Evolutionary conservation across 2,329 filamentous ascomycete genomes (phyloP).

Genomic region (Lasiodiplodia sp.): DNA sequence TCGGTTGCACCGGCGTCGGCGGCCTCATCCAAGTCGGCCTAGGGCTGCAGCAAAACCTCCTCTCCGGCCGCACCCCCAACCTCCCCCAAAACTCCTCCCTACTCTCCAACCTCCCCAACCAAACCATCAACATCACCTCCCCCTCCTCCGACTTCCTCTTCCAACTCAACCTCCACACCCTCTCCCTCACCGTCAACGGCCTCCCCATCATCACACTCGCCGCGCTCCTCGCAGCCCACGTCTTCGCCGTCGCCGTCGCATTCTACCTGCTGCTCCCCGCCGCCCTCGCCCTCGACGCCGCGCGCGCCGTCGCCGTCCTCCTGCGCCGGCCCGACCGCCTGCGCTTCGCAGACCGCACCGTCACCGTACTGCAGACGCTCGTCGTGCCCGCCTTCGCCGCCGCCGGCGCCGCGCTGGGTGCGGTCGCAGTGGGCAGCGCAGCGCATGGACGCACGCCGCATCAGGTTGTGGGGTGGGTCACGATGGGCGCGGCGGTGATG

Average conservation of each 20-base stretch:
- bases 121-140: neutral
- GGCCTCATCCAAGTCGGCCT: constrained; percentile 14
- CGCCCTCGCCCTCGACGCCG: constrained; percentile 5
- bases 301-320: neutral
- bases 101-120: neutral
- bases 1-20: constrained; percentile 24
- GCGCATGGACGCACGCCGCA: constrained; percentile 16
- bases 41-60: constrained; percentile 5
- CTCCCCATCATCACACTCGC: neutral
- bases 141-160: neutral
- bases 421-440: neutral
- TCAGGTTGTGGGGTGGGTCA: constrained; percentile 14
- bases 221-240: constrained; percentile 2
- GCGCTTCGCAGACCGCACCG: neutral
- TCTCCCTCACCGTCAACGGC: constrained; percentile 2
- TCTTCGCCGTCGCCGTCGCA: constrained; percentile 10
- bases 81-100: neutral
- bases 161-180: neutral
- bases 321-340: neutral
- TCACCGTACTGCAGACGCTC: neutral
- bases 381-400: constrained; percentile 1
- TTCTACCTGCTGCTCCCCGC: constrained; percentile 22
- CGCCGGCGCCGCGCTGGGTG: neutral
- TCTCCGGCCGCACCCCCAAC: neutral
- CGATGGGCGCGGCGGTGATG: neutral